Base-by-base conservation (phyloP, 176 grass and related monocot genomes). In the Leersia perrieri region DNA sequence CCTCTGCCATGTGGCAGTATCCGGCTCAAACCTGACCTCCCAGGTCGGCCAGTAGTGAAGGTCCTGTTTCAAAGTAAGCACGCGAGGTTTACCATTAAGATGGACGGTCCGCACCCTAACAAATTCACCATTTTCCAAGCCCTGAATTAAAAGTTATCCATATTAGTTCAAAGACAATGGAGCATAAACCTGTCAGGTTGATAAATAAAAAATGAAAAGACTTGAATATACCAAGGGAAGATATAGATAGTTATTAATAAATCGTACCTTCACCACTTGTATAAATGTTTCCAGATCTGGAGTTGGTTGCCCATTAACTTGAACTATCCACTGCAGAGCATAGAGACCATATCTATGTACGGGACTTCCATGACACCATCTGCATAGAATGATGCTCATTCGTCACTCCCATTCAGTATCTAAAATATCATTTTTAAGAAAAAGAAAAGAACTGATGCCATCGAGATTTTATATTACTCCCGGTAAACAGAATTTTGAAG, bases 21-120 rank as follows among this genome's bases (percentile, higher is more conserved):
- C 97, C 42, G 88, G 93, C 76, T 99, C 89, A 71, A 99, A 99
- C 57, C 63, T 91, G 70, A 99, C 93, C 35, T 99, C 93, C 97
- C 97, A 99, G 3, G 93, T 93, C 3, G 97, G 97, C 97, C 97
- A 99, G 77, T 99, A 99, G 82, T 93, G 97, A 90, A 99, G 87
- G 69, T 99, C 89, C 85, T 99, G 96, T 76, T 99, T 99, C 75
- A 99, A 66, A 51, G 92, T 93, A 60, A 99, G 84, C 31, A 99
- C 96, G 0, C 93, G 96, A 61, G 96, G 96, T 80, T 95, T 99
- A 68, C 96, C 96, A 79, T 99, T 99, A 72, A 99, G 84, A 74
- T 95, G 92, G 63, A 99, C 93, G 0, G 93, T 99, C 75, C 64
- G 92, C 63, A 99, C 96, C 82, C 96, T 95, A 65, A 99, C 97